Evolutionary conservation across 2,329 filamentous ascomycete genomes (phyloP), one percentile per base, ranked within the genome.

Genomic region (Diaporthe aspalathi): DNA sequence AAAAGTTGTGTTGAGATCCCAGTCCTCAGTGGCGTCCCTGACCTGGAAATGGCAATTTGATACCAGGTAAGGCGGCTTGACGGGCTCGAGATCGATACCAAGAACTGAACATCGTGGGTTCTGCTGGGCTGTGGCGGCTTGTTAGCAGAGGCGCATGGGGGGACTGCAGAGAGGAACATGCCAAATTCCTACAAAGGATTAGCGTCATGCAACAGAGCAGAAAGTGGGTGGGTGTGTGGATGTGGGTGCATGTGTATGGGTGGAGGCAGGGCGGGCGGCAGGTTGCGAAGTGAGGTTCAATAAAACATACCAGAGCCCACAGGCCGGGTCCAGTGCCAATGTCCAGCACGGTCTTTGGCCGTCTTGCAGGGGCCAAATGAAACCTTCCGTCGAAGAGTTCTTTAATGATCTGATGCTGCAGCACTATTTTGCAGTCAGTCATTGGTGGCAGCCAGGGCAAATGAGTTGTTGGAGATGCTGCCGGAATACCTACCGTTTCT

Each of bases 1-100:
- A 45, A 80, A 80, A 7, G 69, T 74, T 43, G 70, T 69, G 45
- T 74, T 73, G 60, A 77, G 74, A 11, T 70, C 72, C 79, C 79
- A 80, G 1, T 76, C 74, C 16, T 75, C 74, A 5, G 74, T 76
- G 12, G 71, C 77, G 53, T 80, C 79, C 67, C 77, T 76, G 8
- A 75, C 40, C 43, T 74, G 70, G 68, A 80, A 80, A n/a, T 72
- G 70, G 63, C 78, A 80, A 57, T 80, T 80, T 3, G 77, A 74
- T 5, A 74, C 67, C 27, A 73, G 69, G 54, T 75, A 76, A 2
- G 76, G 74, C 38, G 78, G 75, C 29, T 74, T 74, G 16, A 79
- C 75, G 5, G 77, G 75, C 56, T 79, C 79, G 24, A 80, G 72
- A 60, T 80, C 79, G 57, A 79, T 74, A 16, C 79, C 79, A 38